These are phyloP conservation scores for Teratosphaeria gauchensis DNA, from an alignment of 2,329 filamentous ascomycete species.

Conservation along the genomic window DNA sequence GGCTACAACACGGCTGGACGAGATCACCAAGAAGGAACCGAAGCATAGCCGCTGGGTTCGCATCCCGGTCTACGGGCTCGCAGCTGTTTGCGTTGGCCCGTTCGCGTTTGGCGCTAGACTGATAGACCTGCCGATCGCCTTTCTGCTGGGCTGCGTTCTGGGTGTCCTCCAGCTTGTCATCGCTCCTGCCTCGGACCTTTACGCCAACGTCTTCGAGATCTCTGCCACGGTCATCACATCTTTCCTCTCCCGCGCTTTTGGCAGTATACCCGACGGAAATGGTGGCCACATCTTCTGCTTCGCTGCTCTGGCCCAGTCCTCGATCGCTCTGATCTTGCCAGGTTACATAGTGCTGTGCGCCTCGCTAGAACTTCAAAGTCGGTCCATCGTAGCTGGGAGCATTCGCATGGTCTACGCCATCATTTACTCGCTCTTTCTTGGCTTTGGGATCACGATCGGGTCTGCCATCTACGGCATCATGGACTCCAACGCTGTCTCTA, in stretches of 20 bases:
- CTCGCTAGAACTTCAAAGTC: conserved; percentile 39
- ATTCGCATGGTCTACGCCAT: conserved; percentile 45
- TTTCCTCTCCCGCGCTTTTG: conserved; percentile 40
- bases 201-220: conserved; percentile 45
- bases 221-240: conserved; percentile 40
- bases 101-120: conserved; percentile 70
- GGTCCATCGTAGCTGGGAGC: conserved; percentile 40
- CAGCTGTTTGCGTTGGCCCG: conserved; percentile 65
- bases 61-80: conserved; percentile 64
- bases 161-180: conserved; percentile 66
- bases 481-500: conserved; percentile 37
- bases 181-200: conserved; percentile 63
- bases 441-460: conserved; percentile 43
- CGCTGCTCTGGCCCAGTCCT: conserved; percentile 41
- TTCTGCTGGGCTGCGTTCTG: conserved; percentile 64
- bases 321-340: conserved; percentile 41
- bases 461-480: conserved; percentile 41
- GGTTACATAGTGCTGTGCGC: conserved; percentile 44
- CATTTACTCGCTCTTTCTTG: conserved; percentile 44
- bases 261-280: conserved; percentile 33
- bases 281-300: conserved; percentile 39
- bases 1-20: conserved; percentile 52
- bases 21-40: conserved; percentile 48
- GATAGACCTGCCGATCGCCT: conserved; percentile 69
- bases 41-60: conserved; percentile 41